phyloP scores from a whole-genome alignment of 1,284 basidiomycete species.

The Boletus mariae region DNA sequence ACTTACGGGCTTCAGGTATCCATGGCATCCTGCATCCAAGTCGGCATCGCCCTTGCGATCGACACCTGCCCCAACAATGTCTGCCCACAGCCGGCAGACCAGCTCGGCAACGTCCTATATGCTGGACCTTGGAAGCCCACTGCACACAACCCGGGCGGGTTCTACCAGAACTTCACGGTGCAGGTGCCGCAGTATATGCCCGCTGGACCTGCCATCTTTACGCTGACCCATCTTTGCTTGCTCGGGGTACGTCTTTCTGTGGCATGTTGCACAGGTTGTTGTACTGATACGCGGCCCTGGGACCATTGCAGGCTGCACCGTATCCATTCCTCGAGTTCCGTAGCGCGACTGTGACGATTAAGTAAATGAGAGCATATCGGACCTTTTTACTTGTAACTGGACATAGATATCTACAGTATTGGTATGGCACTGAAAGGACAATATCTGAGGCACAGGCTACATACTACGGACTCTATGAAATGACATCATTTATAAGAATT shows the following conservation, averaged over 20 bases:
- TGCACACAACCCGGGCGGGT: constrained; percentile 15
- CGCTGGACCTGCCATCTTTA: constrained; percentile 27
- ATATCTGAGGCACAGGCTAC: too few relatives aligned
- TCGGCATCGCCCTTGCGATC: constrained; percentile 32
- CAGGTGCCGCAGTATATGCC: constrained; percentile 9
- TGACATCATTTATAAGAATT: too few relatives aligned
- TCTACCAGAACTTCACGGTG: constrained; percentile 33
- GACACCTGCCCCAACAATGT: constrained; percentile 14
- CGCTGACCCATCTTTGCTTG: constrained; percentile 31
- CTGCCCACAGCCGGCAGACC: constrained; percentile 21
- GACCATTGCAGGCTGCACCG: constrained; percentile 16
- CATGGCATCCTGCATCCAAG: constrained; percentile 21
- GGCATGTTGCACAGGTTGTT: not conserved
- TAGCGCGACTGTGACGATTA: constrained; percentile 18
- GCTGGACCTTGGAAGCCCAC: constrained; percentile 31
- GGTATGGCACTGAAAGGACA: too few relatives aligned
- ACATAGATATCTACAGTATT: too few relatives aligned
- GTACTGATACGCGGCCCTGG: constrained; percentile 7
- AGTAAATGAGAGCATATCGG: not conserved
- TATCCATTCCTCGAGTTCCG: constrained; percentile 28
- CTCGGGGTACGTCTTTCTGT: constrained; percentile 24
- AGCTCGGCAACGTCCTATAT: constrained; percentile 29
- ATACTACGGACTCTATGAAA: too few relatives aligned
- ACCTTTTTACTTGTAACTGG: not conserved
- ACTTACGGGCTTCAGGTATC: constrained; percentile 15